phyloP scores from a whole-genome alignment of 2,329 filamentous ascomycete genomes.

The Epichloe hybrida region DNA sequence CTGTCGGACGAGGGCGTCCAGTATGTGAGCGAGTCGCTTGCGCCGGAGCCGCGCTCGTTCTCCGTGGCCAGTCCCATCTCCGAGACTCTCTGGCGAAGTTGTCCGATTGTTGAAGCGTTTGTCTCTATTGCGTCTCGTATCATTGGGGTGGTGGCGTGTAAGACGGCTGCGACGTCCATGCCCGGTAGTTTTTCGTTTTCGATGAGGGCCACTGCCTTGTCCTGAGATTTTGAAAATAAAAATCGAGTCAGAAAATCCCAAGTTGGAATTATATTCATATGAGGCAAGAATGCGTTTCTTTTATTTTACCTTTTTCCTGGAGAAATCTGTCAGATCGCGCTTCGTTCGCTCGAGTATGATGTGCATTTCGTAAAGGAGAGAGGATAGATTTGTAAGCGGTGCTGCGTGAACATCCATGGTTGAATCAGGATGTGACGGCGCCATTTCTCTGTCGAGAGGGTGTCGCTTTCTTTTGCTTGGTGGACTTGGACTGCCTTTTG shows the following conservation, averaged over 20 bases:
- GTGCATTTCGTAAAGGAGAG: not conserved
- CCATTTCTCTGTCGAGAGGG: not conserved
- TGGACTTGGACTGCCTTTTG: too few relatives aligned
- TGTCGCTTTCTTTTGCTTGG: too few relatives aligned
- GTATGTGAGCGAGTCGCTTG: not conserved
- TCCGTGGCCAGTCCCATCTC: not conserved
- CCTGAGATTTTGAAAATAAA: not conserved
- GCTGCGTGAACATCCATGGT: not conserved
- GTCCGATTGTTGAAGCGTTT: not conserved
- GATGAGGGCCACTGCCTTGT: not conserved
- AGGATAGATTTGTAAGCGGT: not conserved
- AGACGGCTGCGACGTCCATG: not conserved
- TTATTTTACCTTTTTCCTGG: not conserved
- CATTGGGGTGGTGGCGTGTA: not conserved
- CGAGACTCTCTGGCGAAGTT: not conserved
- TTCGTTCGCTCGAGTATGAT: not conserved
- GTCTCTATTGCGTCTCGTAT: not conserved
- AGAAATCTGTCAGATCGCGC: not conserved
- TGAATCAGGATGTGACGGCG: not conserved
- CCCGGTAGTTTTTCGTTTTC: not conserved
- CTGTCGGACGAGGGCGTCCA: not conserved
- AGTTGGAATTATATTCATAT: too few relatives aligned
- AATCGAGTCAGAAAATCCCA: not conserved
- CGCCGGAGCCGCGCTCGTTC: not conserved
- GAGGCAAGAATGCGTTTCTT: too few relatives aligned